Evolutionary conservation across 495 filamentous ascomycete species (phyloP), one percentile per base, ranked within the genome.

Genomic region (Talaromyces borbonicus): DNA sequence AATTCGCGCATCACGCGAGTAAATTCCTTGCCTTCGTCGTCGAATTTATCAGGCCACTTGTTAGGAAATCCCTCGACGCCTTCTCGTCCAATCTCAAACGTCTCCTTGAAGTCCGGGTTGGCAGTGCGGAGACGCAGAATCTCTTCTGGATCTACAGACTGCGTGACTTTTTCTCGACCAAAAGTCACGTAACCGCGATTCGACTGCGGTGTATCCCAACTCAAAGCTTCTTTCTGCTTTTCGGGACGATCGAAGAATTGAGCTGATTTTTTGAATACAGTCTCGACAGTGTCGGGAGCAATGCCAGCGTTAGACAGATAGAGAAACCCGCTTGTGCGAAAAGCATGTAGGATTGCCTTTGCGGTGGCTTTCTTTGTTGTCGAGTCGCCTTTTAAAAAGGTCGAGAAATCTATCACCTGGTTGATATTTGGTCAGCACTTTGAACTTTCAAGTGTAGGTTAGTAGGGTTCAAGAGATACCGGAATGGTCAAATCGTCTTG

Each of bases 321-420:
- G 56, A 95, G 75, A 64, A 96, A 97, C 25, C 90, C 90, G 4
- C 87, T 85, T 7, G 73, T 80, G 47, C 84, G 83, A 66, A 97
- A 95, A 15, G 86, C 90, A 18, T 76, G 54, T 19, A 89, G 77
- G 49, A 96, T 79, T 29, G 81, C 72, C 22, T 77, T 57, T 2
- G 88, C 90, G 5, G 84, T 80, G 36, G 74, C 55, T 44, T 73
- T 67, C 49, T 83, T 85, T 35, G 83, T 69, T 25, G 75, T 59
- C 0, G 78, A 67, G 12, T 73, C 74, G 4, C 80, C 81, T 33
- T 77, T 59, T 23, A 86, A 75, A 62, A 94, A 93, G 47, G 73
- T 74, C 16, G 72, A 73, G 59, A 95, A 93, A 66, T 94, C 83
- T 50, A 97, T 88, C 50, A 96, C 75, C 87, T 94, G 44, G n/a